Base-by-base conservation (phyloP, 345 rosid species). In the Citrus inodora region DNA sequence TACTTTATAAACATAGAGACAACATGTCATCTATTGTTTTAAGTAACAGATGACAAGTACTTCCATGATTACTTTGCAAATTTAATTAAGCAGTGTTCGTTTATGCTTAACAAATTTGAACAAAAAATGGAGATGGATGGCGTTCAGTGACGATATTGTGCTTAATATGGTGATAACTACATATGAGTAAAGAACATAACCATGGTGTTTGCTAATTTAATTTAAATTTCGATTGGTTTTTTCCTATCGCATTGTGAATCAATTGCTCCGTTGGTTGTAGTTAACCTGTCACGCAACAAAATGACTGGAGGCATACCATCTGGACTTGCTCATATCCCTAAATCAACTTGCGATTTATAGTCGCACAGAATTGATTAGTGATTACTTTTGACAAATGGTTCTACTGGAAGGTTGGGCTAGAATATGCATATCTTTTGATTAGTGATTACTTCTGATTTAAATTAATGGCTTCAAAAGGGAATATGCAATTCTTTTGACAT, bases 301-400 rank as follows among this genome's bases (percentile, higher is more conserved):
- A 83, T 93, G 92, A 73, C 89, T 63, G 93, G 96, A 76, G 74
- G 80, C 61, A 82, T 92, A 83, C 94, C 96, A 13, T 66, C 88
- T 73, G 92, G 70, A 71, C 85, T 93, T 66, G 90, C 94, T 80
- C 82, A 67, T 76, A 84, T 90, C 71, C 91, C 93, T 55, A 82
- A 82, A 81, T 76, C 92, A 75, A 90, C 90, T 61, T 82, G 30
- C 51, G 38, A 4, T 75, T 56, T 27, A 5, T 19, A n/a, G 30
- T 62, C 63, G 24, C 56, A 0, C 64, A 14, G 27, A 51, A 42
- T 24, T 28, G 38, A 17, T 78, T 71, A 19, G 32, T 62, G n/a
- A 7, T 46, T 46, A 46, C 4, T 46, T 46, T 11, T 46, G 4
- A 46, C 16, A 46, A 46, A 4, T 46, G 51, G 51, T 46, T 46